Conservation (phyloP, 2,329 filamentous ascomycete genomes). For the Penicillium sp. region DNA sequence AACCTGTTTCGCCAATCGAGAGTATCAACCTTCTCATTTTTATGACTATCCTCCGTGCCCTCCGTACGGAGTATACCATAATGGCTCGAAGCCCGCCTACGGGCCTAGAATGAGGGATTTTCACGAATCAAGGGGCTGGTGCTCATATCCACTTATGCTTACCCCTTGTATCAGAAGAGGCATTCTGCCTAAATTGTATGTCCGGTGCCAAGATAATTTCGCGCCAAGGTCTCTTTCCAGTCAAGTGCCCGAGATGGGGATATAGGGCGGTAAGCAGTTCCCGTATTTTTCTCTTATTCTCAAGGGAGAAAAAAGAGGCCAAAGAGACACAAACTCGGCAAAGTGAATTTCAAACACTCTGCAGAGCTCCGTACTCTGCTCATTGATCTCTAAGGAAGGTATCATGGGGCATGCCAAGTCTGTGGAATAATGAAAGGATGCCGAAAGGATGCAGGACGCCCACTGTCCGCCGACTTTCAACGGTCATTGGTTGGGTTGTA, state of each 20-base stretch:
- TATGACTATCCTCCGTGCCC: not conserved
- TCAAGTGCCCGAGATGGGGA: constrained; percentile 16
- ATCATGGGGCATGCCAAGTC: not conserved
- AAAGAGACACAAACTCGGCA: not conserved
- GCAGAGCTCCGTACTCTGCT: not conserved
- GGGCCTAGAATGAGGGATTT: constrained; percentile 5
- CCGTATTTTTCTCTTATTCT: not conserved
- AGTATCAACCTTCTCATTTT: not conserved
- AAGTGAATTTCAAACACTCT: not conserved
- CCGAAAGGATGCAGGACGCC: constrained; percentile 2
- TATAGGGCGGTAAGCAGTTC: not conserved
- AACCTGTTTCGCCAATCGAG: not conserved
- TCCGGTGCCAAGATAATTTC: constrained; percentile 8
- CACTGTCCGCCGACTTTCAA: not conserved
- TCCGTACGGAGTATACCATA: not conserved
- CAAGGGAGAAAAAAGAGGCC: not conserved
- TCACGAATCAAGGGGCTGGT: constrained; percentile 1
- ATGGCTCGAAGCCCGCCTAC: not conserved
- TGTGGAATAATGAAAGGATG: not conserved
- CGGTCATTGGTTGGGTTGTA: constrained; percentile 19
- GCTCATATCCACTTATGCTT: constrained; percentile 3
- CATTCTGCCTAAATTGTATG: not conserved
- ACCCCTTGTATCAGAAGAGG: constrained; percentile 14
- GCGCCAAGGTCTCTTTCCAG: constrained; percentile 15
- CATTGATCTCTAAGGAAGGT: not conserved